Evolutionary conservation across 2,329 filamentous ascomycete genomes (phyloP), one percentile per base, ranked within the genome.

Genomic region (Ceratocystiopsis sp.): DNA sequence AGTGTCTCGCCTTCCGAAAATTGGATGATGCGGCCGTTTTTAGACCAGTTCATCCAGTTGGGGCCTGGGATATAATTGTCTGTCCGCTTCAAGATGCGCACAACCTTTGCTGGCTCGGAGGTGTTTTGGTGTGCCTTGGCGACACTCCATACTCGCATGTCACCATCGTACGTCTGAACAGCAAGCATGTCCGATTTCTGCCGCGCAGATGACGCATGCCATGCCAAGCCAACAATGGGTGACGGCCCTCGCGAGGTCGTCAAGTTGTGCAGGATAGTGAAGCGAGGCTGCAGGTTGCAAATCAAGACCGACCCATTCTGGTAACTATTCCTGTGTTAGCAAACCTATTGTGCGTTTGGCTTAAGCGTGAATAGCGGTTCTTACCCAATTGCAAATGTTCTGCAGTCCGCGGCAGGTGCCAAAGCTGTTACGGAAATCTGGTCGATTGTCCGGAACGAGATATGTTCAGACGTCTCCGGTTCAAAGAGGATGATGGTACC

Each of bases 121-220:
- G 71, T 75, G 53, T 72, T 61, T 57, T 78, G 69, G 58, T 80
- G 66, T 46, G 72, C 73, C 61, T 96, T 98, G 17, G 89, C 77
- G 43, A 98, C 82, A 55, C 91, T 98, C 91, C 91, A 98, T 17
- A 98, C 87, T 52, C 87, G 75, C 38, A 98, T 66, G 56, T 98
- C 89, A 17, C 91, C 89, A 56, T 95, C 87, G 42, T 81, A 73
- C 4, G 85, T 91, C 61, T 96, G 89, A 10, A 86, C 84, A 1
- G 89, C 89, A 54, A 98, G 67, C 91, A 98, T 98, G 55, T 96
- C 89, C 1, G 91, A 94, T 62, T 93, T 95, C 60, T 95, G 87
- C 51, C 87, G 84, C 0, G 87, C 82, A 0, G 91, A 95, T 0
- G 91, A 95, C 35, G 89, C 87, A 67, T 98, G 91, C 91, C 91